Base-by-base conservation (phyloP, 805 yeast genomes). In the Naumovozyma castellii region DNA sequence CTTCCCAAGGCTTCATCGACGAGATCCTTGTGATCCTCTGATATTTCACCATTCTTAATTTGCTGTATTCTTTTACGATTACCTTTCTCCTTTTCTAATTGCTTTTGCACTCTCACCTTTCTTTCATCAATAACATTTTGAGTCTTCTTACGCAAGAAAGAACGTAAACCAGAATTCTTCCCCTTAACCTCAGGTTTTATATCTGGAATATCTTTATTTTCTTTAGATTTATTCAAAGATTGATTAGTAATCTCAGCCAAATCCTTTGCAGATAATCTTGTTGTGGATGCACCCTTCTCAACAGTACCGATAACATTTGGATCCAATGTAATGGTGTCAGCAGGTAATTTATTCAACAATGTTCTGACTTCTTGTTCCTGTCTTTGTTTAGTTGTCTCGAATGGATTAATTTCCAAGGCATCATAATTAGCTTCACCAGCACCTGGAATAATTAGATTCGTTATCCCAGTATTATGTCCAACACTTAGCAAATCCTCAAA, bases 391-490 rank as follows among this genome's bases (percentile, higher is more conserved):
- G 84, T 77, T 8, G 95, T 76, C 62, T 86, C 95, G 65, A 72
- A 92, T 46, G 98, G 98, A 61, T 92, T 92, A 54, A 78, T 64
- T 64, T 92, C 98, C 59, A 87, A 63, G 2, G 97, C 87, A 67
- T 92, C 98, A 61, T 76, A 87, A 65, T 92, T 92, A 45, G 98
- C 96, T 66, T 92, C 98, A 68, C 98, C 98, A 32, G 97, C 70
- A 18, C 98, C 98, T 32, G 98, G 98, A 43, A 92, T 72, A 49
- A 92, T 81, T 44, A 92, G 50, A n/a, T 92, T 79, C n/a, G 80
- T 74, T 32, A 87, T 70, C 34, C 96, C 95, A 1, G 65, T 62
- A 37, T 74, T 69, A 57, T 86, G 94, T 2, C 97, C 97, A 9
- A 83, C 75, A 18, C 96, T 95, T 18, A 92, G 68, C n/a, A 90